Evolutionary conservation across 208 protist genomes (phyloP).

Genomic region (Trypanosoma theileri): DNA sequence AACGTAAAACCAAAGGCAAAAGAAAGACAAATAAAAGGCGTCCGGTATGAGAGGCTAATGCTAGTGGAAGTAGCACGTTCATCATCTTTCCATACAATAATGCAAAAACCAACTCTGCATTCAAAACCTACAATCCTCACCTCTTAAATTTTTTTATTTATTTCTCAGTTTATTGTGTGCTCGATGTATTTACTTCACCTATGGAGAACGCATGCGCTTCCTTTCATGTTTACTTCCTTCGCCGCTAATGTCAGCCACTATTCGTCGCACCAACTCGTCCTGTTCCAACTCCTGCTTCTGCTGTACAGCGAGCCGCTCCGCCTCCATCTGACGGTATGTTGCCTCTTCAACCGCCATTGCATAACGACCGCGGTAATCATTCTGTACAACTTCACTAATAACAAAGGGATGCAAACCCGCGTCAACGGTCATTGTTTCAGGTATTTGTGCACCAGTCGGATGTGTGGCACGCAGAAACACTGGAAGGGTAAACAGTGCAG

Average conservation of each 20-base stretch:
- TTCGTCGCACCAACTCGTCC: conserved; percentile 37
- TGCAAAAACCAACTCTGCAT: too few species aligned
- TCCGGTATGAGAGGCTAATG: too few species aligned
- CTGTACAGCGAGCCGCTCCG: conserved; percentile 21
- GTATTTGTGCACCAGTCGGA: neutral
- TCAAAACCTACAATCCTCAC: too few species aligned
- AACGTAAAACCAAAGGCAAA: too few species aligned
- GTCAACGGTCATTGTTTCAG: conserved; percentile 10
- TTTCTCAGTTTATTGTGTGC: too few species aligned
- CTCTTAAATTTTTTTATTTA: too few species aligned
- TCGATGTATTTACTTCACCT: neutral
- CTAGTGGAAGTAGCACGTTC: too few species aligned
- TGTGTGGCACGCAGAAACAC: conserved; percentile 20
- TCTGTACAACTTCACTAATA: conserved; percentile 47
- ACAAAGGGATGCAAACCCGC: conserved; percentile 33
- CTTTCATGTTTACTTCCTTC: conserved; percentile 11
- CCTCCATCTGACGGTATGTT: conserved; percentile 39
- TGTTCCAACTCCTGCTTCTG: conserved; percentile 26
- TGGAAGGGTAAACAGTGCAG: conserved; percentile 9
- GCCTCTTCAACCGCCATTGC: conserved; percentile 41
- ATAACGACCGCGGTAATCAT: conserved; percentile 44
- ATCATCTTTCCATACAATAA: too few species aligned
- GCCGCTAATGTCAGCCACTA: conserved; percentile 35
- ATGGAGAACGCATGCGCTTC: conserved; percentile 13
- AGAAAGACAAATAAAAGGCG: too few species aligned